Evolutionary conservation across 2,329 filamentous ascomycete species (phyloP).

Genomic region (Aspergillus clavatus): DNA sequence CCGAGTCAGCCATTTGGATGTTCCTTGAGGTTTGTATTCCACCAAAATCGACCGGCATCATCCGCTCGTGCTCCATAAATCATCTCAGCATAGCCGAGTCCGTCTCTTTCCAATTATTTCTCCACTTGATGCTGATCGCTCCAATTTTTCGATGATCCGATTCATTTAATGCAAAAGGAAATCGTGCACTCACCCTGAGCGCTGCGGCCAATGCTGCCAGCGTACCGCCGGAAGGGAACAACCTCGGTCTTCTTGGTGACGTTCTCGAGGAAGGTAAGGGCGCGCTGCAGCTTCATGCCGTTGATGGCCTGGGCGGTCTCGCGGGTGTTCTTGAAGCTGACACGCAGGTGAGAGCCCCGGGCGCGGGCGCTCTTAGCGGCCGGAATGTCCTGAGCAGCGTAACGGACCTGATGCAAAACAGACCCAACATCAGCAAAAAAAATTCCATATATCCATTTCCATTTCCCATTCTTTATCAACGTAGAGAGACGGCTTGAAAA

Average conservation of each 20-base stretch:
- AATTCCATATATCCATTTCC: conserved; percentile 3
- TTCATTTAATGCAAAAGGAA: conserved; percentile 10
- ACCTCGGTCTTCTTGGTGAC: conserved; percentile 96
- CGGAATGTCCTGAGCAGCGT: conserved; percentile 86
- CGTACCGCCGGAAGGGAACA: conserved; percentile 96
- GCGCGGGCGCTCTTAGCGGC: conserved; percentile 92
- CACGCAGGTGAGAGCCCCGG: conserved; percentile 97
- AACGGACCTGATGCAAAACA: conserved; percentile 67
- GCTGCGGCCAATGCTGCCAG: conserved; percentile 88
- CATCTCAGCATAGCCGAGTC: neutral
- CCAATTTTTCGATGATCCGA: conserved; percentile 8
- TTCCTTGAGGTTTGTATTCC: neutral
- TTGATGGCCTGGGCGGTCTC: conserved; percentile 99
- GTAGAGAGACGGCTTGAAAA: neutral
- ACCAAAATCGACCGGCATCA: neutral
- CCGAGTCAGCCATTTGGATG: conserved; percentile 6
- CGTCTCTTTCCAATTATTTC: neutral
- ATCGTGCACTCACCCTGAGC: conserved; percentile 79
- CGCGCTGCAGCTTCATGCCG: conserved; percentile 96
- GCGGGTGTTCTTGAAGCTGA: conserved; percentile 99
- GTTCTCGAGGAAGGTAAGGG: conserved; percentile 95
- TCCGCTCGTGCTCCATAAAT: neutral
- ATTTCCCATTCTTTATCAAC: conserved; percentile 7
- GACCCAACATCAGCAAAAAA: conserved; percentile 27
- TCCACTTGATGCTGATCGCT: neutral